These are phyloP conservation scores for Rhizomucor miehei DNA, from an alignment of 371 early-diverging fungal genomes.

Conservation along the genomic window DNA sequence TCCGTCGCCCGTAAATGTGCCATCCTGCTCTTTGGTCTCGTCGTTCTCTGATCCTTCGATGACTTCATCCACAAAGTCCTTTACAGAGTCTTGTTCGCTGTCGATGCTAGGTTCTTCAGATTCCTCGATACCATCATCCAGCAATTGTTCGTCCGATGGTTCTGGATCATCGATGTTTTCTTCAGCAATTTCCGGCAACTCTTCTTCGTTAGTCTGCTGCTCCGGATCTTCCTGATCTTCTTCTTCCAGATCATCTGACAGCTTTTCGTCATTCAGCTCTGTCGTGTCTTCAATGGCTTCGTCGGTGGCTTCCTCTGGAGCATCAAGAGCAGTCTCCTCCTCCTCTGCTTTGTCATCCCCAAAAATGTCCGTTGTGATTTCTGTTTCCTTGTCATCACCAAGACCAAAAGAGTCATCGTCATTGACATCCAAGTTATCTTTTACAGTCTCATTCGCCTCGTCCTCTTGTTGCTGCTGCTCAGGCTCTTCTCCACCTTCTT, in stretches of 20 bases:
- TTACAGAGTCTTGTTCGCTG: background rate
- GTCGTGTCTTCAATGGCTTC: too few species aligned
- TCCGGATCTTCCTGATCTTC: background rate
- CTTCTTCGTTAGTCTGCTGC: background rate
- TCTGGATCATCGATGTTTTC: background rate
- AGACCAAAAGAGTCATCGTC: background rate
- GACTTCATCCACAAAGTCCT: too few species aligned
- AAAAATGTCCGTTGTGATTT: background rate
- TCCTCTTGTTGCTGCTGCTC: background rate
- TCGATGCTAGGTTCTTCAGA: background rate
- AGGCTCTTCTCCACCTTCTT: background rate
- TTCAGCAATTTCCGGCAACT: background rate
- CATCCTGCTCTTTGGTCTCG: background rate
- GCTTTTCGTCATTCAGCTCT: too few species aligned
- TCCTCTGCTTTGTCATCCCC: background rate
- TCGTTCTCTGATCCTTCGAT: too few species aligned
- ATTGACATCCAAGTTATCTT: background rate
- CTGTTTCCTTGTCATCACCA: background rate
- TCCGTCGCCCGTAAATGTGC: background rate
- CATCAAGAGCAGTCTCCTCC: conserved; percentile 2
- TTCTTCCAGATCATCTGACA: too few species aligned
- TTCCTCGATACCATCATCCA: background rate
- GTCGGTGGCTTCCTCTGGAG: conserved; percentile 4
- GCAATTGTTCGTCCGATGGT: background rate
- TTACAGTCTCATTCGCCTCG: background rate